A percentile compares a stretch with the other conserved stretches of the same genome.
Conservation (phyloP, 2,329 filamentous ascomycete genomes). For the Xylariaceae sp. region DNA sequence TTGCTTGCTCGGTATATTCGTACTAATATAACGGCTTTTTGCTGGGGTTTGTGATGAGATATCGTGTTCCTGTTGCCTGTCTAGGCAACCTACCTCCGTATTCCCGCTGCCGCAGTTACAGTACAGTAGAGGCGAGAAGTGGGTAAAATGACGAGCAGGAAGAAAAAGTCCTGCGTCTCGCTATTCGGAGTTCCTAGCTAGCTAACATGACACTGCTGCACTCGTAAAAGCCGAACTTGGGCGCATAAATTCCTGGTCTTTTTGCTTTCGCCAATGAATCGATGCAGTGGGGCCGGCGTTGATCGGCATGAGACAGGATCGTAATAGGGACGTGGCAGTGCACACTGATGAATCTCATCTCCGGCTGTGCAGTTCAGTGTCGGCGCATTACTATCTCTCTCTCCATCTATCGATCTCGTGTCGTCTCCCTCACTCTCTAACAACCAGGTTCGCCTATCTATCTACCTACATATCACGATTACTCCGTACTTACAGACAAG, state of each 20-base stretch:
- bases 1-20: neutral
- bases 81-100: too few relatives aligned
- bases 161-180: conserved; percentile 9
- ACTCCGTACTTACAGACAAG: too few relatives aligned
- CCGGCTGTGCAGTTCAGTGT: neutral
- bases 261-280: neutral
- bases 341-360: conserved; percentile 11
- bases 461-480: too few relatives aligned
- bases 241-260: conserved; percentile 2
- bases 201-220: too few relatives aligned
- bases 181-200: neutral
- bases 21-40: neutral
- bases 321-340: conserved; percentile 8
- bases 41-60: neutral
- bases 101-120: too few relatives aligned
- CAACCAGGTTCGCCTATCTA: neutral
- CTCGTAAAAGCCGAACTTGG: conserved; percentile 3
- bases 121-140: neutral
- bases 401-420: neutral
- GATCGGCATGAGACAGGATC: conserved; percentile 11
- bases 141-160: neutral
- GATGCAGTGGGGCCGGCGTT: conserved; percentile 3
- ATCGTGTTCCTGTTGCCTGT: too few relatives aligned
- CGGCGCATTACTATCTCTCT: neutral
- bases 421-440: too few relatives aligned